Evolutionary conservation across 148 eudicot genomes (phyloP).

Genomic region (Fallopia convolvulus): DNA sequence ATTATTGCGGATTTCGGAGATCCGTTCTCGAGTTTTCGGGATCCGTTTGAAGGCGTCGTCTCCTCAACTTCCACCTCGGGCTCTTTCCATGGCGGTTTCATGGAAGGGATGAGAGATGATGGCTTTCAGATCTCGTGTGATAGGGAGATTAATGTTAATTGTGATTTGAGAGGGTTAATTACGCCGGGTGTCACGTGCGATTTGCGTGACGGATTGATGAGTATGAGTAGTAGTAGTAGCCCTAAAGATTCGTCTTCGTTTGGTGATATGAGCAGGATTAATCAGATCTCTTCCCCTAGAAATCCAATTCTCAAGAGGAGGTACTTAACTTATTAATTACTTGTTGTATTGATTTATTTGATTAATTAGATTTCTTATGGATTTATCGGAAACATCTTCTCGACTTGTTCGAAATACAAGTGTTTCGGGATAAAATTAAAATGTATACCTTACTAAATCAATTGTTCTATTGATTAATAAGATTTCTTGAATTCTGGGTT

Average conservation of each 20-base stretch:
- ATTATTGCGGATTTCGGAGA: slow-evolving; percentile 36
- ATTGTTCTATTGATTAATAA: too few species aligned
- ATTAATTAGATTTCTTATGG: background rate
- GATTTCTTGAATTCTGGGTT: too few species aligned
- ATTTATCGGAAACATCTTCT: too few species aligned
- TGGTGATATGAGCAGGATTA: background rate
- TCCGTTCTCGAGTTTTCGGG: slow-evolving; percentile 36
- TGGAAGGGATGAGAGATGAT: background rate
- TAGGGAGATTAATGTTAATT: background rate
- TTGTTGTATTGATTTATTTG: background rate
- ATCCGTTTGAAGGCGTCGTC: slow-evolving; percentile 28
- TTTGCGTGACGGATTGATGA: background rate
- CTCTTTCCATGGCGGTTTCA: background rate
- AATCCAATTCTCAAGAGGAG: slow-evolving; percentile 70
- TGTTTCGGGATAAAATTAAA: too few species aligned
- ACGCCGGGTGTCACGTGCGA: background rate
- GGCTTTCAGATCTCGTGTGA: slow-evolving; percentile 46
- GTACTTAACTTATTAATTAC: slow-evolving; percentile 20
- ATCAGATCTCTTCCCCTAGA: slow-evolving; percentile 21
- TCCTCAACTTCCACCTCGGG: background rate
- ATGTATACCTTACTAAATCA: too few species aligned
- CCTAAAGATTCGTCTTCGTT: background rate
- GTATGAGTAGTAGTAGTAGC: background rate
- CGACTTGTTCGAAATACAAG: too few species aligned
- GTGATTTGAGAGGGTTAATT: background rate